Conservation (phyloP, 208 protist species). For the Leishmania gerbilli region DNA sequence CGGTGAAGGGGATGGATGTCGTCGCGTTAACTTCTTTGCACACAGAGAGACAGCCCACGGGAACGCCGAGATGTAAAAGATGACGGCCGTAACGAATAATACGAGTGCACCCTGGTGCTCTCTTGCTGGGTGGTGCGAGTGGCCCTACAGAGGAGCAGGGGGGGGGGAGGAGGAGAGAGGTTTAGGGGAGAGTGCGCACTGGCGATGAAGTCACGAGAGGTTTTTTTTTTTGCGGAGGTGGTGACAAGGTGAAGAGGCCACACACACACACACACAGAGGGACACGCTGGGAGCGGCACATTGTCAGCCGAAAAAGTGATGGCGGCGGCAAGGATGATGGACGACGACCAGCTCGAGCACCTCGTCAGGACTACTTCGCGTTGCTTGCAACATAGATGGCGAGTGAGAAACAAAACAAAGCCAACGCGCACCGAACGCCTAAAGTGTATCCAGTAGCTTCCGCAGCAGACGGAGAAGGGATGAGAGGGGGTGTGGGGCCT, state of each 20-base stretch:
- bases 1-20: background rate
- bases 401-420: background rate
- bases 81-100: background rate
- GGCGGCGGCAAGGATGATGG: background rate
- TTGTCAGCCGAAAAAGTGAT: background rate
- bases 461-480: no score
- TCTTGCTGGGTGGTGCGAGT: background rate
- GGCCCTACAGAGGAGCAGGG: background rate
- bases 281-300: no score
- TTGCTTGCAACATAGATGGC: background rate
- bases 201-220: background rate
- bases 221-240: background rate
- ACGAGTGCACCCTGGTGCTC: background rate
- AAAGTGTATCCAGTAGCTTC: background rate
- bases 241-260: background rate
- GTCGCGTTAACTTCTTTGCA: background rate
- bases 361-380: background rate
- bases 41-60: background rate
- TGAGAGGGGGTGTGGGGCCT: background rate
- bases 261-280: no score
- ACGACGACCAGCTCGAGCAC: background rate
- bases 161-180: background rate
- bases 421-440: background rate
- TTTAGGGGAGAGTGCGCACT: background rate
- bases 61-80: background rate